Evolutionary conservation across 306 rosid species (phyloP).

Genomic region (Casuarina equisetifolia): DNA sequence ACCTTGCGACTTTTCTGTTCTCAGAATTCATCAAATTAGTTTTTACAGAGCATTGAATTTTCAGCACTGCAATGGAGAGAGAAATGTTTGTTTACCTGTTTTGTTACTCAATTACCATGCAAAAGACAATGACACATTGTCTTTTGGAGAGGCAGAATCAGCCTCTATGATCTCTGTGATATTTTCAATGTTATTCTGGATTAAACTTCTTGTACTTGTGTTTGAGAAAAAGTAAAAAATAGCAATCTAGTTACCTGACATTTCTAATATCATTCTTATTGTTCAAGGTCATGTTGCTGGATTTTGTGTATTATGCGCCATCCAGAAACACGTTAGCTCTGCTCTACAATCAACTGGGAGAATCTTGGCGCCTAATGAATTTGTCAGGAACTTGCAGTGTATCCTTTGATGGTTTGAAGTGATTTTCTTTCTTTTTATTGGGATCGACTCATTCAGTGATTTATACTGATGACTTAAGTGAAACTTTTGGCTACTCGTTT

Average conservation of each 20-base stretch:
- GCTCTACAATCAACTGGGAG: constrained; percentile 83
- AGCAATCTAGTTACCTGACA: not conserved
- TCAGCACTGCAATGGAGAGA: not conserved
- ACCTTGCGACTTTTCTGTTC: not conserved
- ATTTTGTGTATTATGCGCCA: constrained; percentile 96
- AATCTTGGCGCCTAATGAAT: constrained; percentile 69
- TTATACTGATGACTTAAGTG: not conserved
- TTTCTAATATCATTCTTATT: constrained; percentile 31
- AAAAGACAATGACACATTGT: no score
- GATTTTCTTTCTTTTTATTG: not conserved
- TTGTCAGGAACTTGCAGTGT: constrained; percentile 83
- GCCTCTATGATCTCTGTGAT: not conserved
- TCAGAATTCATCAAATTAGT: not conserved
- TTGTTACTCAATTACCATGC: no score
- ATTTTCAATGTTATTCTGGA: not conserved
- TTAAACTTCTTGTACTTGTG: not conserved
- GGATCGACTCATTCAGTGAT: not conserved
- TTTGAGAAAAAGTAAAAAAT: not conserved
- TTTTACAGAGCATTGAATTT: not conserved
- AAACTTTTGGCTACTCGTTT: not conserved
- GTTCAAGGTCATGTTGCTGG: constrained; percentile 79
- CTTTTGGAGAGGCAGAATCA: no score
- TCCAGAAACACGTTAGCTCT: constrained; percentile 91
- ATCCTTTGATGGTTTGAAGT: constrained; percentile 48
- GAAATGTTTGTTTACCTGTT: no score